Conservation (phyloP, 768 basidiomycete species). For the Psilocybe tampanensis region DNA sequence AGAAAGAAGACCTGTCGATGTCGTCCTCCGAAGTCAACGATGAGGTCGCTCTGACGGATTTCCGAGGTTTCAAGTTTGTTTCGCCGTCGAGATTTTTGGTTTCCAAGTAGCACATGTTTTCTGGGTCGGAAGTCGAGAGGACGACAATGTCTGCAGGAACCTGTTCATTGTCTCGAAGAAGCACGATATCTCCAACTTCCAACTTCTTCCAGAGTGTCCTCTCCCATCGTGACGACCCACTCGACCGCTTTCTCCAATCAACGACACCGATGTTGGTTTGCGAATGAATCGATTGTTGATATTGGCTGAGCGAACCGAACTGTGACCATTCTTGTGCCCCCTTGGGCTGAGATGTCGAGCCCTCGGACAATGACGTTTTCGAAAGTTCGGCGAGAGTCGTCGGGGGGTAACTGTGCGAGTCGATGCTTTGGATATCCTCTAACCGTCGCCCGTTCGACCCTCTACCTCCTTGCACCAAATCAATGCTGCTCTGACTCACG, state of each 20-base stretch:
- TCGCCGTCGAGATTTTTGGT: constrained; percentile 99
- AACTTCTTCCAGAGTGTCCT: constrained; percentile 98
- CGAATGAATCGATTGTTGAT: constrained; percentile 60
- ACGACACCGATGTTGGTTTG: constrained; percentile 70
- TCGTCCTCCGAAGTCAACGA: constrained; percentile 85
- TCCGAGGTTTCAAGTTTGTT: constrained; percentile 92
- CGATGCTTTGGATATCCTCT: constrained; percentile 71
- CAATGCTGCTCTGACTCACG: constrained; percentile 44
- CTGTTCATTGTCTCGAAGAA: constrained; percentile 92
- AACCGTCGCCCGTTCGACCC: constrained; percentile 54
- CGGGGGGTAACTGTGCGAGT: constrained; percentile 69
- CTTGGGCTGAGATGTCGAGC: constrained; percentile 29
- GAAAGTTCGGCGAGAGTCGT: constrained; percentile 34
- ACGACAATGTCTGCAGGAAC: constrained; percentile 96
- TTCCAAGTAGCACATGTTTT: constrained; percentile 93
- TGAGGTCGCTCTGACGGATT: constrained; percentile 74
- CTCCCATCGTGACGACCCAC: constrained; percentile 86
- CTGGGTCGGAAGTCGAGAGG: constrained; percentile 87
- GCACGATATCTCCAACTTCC: constrained; percentile 94
- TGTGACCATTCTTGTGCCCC: constrained; percentile 35
- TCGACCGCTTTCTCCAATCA: constrained; percentile 71
- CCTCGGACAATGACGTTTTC: constrained; percentile 39
- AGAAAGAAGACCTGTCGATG: constrained; percentile 82
- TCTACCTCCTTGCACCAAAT: constrained; percentile 28
- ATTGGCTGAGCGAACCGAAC: constrained; percentile 46